A percentile compares a stretch with the other conserved stretches of the same genome.
Conservation (phyloP, 129 eudicot species). For the Centella asiatica region DNA sequence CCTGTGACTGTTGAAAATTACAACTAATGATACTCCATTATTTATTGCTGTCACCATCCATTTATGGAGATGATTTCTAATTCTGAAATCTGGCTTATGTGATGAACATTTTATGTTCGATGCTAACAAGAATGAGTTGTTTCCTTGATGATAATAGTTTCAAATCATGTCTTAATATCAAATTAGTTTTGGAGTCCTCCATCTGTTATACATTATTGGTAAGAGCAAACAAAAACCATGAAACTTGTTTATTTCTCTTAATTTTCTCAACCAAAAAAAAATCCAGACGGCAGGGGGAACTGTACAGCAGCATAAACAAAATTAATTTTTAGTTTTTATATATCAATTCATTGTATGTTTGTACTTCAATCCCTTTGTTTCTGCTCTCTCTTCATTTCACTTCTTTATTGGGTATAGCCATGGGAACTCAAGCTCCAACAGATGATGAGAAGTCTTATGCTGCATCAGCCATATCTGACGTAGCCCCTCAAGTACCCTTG, state of each 20-base stretch:
- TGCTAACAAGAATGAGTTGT: slow-evolving; percentile 6
- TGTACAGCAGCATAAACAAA: neutral
- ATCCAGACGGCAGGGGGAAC: slow-evolving; percentile 4
- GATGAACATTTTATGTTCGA: neutral
- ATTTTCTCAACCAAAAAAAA: no score
- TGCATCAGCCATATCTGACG: slow-evolving; percentile 23
- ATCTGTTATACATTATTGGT: no score
- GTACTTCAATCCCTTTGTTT: neutral
- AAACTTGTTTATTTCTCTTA: neutral
- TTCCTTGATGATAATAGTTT: neutral
- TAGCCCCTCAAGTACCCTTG: slow-evolving; percentile 9
- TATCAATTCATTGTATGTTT: slow-evolving; percentile 6
- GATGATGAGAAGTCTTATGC: slow-evolving; percentile 27
- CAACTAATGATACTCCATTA: no score
- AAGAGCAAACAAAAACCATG: neutral
- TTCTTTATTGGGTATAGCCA: slow-evolving; percentile 9
- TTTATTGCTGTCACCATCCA: neutral
- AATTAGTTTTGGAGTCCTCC: no score
- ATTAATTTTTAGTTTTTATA: neutral
- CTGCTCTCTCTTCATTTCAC: slow-evolving; percentile 10
- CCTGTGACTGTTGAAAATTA: neutral
- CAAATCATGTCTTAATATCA: no score
- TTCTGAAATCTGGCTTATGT: neutral
- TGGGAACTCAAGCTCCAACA: slow-evolving; percentile 31
- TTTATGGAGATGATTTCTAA: neutral